Evolutionary conservation across 2,329 filamentous ascomycete species (phyloP).

Genomic region (Cordyceps cateniannulata): DNA sequence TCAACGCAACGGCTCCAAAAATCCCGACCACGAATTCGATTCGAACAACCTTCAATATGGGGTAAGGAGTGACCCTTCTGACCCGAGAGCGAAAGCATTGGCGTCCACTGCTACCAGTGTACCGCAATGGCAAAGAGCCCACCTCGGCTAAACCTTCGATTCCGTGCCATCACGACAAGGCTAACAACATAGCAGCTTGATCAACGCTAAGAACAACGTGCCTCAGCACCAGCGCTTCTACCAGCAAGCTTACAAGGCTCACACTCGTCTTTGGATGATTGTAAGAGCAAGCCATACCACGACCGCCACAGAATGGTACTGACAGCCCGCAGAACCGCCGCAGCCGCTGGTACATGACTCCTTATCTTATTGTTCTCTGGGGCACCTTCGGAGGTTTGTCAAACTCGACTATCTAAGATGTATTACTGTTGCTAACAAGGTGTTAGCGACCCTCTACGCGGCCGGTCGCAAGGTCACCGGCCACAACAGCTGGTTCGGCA

Average conservation of each 20-base stretch:
- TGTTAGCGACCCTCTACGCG: constrained; percentile 58
- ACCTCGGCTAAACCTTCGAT: constrained; percentile 4
- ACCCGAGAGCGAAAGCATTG: neutral
- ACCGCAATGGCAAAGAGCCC: neutral
- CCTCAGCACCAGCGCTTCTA: constrained; percentile 68
- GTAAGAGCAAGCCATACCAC: constrained; percentile 43
- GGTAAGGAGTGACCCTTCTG: constrained; percentile 25
- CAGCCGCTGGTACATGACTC: constrained; percentile 58
- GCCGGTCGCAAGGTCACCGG: constrained; percentile 66
- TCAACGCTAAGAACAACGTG: constrained; percentile 72
- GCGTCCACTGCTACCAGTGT: neutral
- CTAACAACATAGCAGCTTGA: constrained; percentile 37
- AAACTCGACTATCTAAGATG: neutral
- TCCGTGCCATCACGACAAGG: constrained; percentile 18
- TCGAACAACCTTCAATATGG: constrained; percentile 31
- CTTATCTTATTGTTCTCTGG: constrained; percentile 61
- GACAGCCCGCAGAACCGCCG: constrained; percentile 48
- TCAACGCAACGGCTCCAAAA: constrained; percentile 12
- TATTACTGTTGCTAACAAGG: constrained; percentile 15
- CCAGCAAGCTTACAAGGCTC: constrained; percentile 64
- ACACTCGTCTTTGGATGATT: constrained; percentile 70
- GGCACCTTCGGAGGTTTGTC: constrained; percentile 56
- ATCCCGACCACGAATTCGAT: constrained; percentile 12
- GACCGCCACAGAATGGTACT: constrained; percentile 11
- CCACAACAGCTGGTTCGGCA: constrained; percentile 72